Evolutionary conservation across 1,284 basidiomycete genomes (phyloP).

Genomic region (Termitomyces sp.): DNA sequence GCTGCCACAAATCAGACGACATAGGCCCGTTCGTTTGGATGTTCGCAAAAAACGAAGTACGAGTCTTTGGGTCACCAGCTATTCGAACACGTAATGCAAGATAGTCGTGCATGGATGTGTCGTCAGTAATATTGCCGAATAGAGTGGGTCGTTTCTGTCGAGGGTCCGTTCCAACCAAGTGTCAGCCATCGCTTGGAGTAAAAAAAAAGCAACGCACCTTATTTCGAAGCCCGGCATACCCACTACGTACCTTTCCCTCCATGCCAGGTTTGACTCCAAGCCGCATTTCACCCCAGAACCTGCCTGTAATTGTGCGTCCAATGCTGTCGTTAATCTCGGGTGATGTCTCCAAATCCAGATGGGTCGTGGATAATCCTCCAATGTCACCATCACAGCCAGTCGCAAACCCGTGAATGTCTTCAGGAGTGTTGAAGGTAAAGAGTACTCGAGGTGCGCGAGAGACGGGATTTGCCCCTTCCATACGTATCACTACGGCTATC

Average conservation of each 20-base stretch:
- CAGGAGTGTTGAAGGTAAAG: slow-evolving; percentile 55
- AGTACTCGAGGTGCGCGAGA: slow-evolving; percentile 55
- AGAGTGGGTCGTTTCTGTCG: slow-evolving; percentile 59
- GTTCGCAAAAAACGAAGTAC: slow-evolving; percentile 83
- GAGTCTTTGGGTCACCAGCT: slow-evolving; percentile 63
- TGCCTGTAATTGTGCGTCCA: slow-evolving; percentile 44
- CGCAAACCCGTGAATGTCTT: slow-evolving; percentile 59
- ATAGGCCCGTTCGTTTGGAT: slow-evolving; percentile 81
- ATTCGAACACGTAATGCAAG: slow-evolving; percentile 74
- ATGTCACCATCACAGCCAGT: slow-evolving; percentile 82
- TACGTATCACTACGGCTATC: slow-evolving; percentile 50
- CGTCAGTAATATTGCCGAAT: slow-evolving; percentile 79
- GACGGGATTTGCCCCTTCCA: slow-evolving; percentile 66
- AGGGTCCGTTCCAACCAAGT: background rate
- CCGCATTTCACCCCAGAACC: slow-evolving; percentile 75
- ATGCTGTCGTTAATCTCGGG: slow-evolving; percentile 36
- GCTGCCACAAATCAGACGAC: slow-evolving; percentile 83
- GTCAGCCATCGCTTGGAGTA: background rate
- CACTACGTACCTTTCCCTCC: slow-evolving; percentile 60
- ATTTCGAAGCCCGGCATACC: slow-evolving; percentile 84
- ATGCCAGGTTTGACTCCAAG: slow-evolving; percentile 58
- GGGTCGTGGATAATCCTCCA: slow-evolving; percentile 75
- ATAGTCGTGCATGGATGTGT: slow-evolving; percentile 75
- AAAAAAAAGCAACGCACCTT: slow-evolving; percentile 33
- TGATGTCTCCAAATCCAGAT: slow-evolving; percentile 58